Evolutionary conservation across 2,329 filamentous ascomycete species (phyloP).

Genomic region (Fusarium floridanum): DNA sequence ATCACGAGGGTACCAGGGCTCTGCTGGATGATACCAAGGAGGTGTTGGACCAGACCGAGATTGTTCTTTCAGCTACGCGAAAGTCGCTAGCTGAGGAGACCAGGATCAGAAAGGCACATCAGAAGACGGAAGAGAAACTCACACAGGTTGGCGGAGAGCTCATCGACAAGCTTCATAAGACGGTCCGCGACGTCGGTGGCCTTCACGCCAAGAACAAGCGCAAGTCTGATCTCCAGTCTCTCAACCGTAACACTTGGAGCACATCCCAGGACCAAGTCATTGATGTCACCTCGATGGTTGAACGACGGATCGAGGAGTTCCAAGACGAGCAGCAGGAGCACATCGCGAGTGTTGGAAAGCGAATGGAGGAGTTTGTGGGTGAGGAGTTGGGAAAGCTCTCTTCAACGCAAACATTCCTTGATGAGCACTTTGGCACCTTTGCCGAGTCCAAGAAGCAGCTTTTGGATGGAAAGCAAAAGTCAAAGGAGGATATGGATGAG

Average conservation of each 20-base stretch:
- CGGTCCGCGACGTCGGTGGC: conserved; percentile 83
- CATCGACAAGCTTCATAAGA: conserved; percentile 81
- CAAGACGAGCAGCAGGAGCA: conserved; percentile 79
- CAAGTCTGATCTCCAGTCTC: conserved; percentile 83
- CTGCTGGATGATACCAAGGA: conserved; percentile 84
- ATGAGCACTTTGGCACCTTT: conserved; percentile 77
- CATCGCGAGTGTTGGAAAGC: conserved; percentile 74
- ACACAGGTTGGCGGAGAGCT: conserved; percentile 80
- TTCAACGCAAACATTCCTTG: conserved; percentile 76
- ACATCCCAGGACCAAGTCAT: conserved; percentile 81
- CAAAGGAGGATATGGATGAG: conserved; percentile 89
- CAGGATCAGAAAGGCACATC: conserved; percentile 83
- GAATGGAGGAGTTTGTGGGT: conserved; percentile 82
- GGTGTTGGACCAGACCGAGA: conserved; percentile 88
- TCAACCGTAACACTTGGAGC: conserved; percentile 85
- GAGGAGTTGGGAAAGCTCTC: conserved; percentile 80
- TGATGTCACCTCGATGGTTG: conserved; percentile 82
- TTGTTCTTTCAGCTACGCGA: conserved; percentile 82
- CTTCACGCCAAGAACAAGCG: conserved; percentile 89
- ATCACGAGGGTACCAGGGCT: conserved; percentile 81
- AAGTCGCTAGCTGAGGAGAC: conserved; percentile 84
- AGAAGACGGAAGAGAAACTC: conserved; percentile 85
- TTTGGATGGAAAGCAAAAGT: conserved; percentile 73
- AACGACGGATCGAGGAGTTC: conserved; percentile 80
- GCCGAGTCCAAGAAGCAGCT: conserved; percentile 76